These are phyloP conservation scores for Rhodotorula sp. DNA, from an alignment of 1,284 basidiomycete genomes.

Conservation along the genomic window DNA sequence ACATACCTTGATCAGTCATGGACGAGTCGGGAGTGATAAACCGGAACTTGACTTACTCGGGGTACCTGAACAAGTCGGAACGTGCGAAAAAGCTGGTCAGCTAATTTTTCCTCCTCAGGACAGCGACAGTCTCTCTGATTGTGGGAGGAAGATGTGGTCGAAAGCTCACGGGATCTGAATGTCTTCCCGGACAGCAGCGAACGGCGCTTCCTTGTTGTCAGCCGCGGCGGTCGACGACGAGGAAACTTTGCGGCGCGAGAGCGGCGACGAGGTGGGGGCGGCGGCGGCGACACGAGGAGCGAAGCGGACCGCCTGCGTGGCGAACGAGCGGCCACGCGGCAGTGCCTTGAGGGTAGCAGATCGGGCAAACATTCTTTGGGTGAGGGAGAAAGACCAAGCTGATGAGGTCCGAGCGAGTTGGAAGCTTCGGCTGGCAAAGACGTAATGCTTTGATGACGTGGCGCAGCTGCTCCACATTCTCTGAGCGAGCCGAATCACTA, in stretches of 20 bases:
- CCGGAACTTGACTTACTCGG: conserved; percentile 14
- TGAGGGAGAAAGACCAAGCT: background rate
- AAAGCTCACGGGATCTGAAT: conserved; percentile 20
- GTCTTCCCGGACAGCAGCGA: conserved; percentile 24
- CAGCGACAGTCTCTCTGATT: no score
- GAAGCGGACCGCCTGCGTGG: background rate
- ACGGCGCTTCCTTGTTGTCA: background rate
- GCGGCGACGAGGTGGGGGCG: background rate
- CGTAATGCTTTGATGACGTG: background rate
- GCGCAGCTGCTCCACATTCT: background rate
- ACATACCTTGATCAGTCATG: background rate
- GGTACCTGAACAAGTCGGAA: conserved; percentile 16
- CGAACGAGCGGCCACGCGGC: conserved; percentile 6
- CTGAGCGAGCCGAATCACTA: no score
- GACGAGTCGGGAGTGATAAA: background rate
- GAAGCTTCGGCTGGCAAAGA: background rate
- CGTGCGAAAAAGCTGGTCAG: background rate
- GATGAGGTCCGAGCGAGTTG: background rate
- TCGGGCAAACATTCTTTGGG: background rate
- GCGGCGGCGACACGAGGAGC: conserved; percentile 1
- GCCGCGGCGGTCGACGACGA: background rate
- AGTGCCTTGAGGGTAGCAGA: background rate
- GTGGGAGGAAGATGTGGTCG: no score
- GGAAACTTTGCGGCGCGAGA: conserved; percentile 1
- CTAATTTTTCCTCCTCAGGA: no score